Evolutionary conservation across 345 rosid genomes (phyloP).

Genomic region (Lagerstroemia speciosa): DNA sequence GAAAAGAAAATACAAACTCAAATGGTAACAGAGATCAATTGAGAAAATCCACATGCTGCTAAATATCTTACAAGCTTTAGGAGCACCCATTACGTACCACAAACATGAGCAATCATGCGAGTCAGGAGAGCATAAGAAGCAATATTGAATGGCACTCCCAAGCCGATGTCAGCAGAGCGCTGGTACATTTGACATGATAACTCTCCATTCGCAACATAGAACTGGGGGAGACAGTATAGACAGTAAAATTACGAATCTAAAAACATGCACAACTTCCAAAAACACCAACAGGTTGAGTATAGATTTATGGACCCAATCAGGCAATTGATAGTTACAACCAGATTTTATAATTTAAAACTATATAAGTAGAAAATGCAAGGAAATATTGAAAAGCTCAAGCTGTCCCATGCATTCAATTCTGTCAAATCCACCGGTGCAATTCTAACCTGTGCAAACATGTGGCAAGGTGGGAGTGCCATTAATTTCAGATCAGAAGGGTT

Average conservation of each 20-base stretch:
- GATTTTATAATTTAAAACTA: neutral
- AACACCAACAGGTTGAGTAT: neutral
- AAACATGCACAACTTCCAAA: neutral
- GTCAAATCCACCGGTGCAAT: neutral
- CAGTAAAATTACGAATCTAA: neutral
- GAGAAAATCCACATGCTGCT: neutral
- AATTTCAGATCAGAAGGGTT: conserved; percentile 86
- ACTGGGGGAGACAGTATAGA: conserved; percentile 31
- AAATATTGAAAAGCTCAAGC: neutral
- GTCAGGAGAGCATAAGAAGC: conserved; percentile 93
- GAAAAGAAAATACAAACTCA: neutral
- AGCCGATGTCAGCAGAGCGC: conserved; percentile 94
- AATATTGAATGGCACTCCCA: conserved; percentile 94
- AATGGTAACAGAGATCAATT: neutral
- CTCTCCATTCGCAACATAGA: conserved; percentile 81
- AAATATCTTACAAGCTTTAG: neutral
- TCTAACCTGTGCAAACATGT: conserved; percentile 91
- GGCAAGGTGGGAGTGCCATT: conserved; percentile 99
- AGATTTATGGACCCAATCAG: neutral
- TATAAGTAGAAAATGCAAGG: neutral
- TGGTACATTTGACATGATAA: conserved; percentile 98
- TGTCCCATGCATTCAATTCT: neutral
- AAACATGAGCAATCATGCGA: conserved; percentile 87
- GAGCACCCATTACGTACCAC: conserved; percentile 36
- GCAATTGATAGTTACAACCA: neutral